phyloP scores from a whole-genome alignment of 345 rosid genomes.

The Cardamine occulta region DNA sequence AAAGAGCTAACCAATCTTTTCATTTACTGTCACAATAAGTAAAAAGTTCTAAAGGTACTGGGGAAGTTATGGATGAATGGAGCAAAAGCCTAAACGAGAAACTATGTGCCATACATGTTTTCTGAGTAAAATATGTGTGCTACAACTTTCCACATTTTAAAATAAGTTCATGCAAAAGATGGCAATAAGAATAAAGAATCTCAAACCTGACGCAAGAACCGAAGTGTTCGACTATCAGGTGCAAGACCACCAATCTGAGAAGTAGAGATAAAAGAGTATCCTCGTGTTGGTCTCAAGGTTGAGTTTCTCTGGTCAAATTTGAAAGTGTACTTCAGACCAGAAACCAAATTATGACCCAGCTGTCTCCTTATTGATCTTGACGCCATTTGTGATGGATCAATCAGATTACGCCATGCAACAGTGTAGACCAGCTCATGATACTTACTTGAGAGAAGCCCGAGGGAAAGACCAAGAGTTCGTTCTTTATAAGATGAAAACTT shows the following conservation, averaged over 20 bases:
- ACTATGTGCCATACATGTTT: slow-evolving; percentile 15
- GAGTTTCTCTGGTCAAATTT: slow-evolving; percentile 84
- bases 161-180: not conserved
- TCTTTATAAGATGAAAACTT: slow-evolving; percentile 87
- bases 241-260: slow-evolving; percentile 86
- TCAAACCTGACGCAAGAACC: slow-evolving; percentile 84
- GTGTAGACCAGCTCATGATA: slow-evolving; percentile 73
- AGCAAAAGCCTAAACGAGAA: slow-evolving; percentile 11
- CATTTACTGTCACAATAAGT: slow-evolving; percentile 6
- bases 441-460: slow-evolving; percentile 67
- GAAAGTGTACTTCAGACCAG: slow-evolving; percentile 74
- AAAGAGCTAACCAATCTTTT: slow-evolving; percentile 23
- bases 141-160: slow-evolving; percentile 2
- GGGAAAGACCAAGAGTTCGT: slow-evolving; percentile 72
- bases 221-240: slow-evolving; percentile 77
- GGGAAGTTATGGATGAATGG: not conserved
- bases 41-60: slow-evolving; percentile 2
- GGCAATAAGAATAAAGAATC: slow-evolving; percentile 11
- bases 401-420: slow-evolving; percentile 79
- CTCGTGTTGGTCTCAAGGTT: slow-evolving; percentile 72
- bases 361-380: slow-evolving; percentile 77
- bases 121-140: not conserved
- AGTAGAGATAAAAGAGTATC: slow-evolving; percentile 77
- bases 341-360: slow-evolving; percentile 82
- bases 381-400: slow-evolving; percentile 79